Percentiles rank a stretch among this genome's conserved stretches.
phyloP scores from a whole-genome alignment of 495 filamentous ascomycete genomes.

The Podospora appendiculata region DNA sequence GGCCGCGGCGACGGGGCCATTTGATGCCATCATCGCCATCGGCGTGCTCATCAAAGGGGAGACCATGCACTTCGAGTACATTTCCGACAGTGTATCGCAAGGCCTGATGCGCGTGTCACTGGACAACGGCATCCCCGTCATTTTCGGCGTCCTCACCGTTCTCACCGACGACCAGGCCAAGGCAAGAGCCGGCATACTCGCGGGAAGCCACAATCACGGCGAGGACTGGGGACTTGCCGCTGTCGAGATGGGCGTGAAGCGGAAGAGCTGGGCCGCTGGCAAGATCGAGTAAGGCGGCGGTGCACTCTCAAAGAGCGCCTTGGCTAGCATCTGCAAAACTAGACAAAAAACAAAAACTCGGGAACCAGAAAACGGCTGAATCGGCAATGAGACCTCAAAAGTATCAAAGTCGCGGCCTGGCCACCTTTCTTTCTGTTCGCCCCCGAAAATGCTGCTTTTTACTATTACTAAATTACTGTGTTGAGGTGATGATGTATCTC shows the following conservation, averaged over 20 bases:
- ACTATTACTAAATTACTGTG: slow-evolving; percentile 30
- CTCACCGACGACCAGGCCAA: slow-evolving; percentile 80
- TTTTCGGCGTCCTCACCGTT: slow-evolving; percentile 89
- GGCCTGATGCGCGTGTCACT: slow-evolving; percentile 92
- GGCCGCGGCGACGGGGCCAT: slow-evolving; percentile 47
- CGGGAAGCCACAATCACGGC: slow-evolving; percentile 68
- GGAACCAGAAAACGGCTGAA: neutral
- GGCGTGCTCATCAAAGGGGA: slow-evolving; percentile 96
- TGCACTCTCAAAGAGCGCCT: too few species aligned
- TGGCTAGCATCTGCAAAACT: too few species aligned
- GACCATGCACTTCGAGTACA: slow-evolving; percentile 99
- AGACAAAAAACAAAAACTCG: neutral
- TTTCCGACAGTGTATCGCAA: slow-evolving; percentile 80
- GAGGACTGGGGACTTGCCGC: slow-evolving; percentile 80
- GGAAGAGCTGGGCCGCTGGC: slow-evolving; percentile 60
- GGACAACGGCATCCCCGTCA: slow-evolving; percentile 77
- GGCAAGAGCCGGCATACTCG: slow-evolving; percentile 70
- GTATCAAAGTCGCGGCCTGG: too few species aligned
- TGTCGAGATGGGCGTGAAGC: slow-evolving; percentile 67
- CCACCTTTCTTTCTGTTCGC: neutral
- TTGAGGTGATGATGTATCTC: slow-evolving; percentile 28
- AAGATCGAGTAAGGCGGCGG: slow-evolving; percentile 35
- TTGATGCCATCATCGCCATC: slow-evolving; percentile 91
- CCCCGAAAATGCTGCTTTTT: neutral
- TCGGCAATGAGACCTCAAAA: too few species aligned